Percentiles rank a stretch among this genome's conserved stretches.
Conservation (phyloP, 495 filamentous ascomycete species). For the Podospora comata region DNA sequence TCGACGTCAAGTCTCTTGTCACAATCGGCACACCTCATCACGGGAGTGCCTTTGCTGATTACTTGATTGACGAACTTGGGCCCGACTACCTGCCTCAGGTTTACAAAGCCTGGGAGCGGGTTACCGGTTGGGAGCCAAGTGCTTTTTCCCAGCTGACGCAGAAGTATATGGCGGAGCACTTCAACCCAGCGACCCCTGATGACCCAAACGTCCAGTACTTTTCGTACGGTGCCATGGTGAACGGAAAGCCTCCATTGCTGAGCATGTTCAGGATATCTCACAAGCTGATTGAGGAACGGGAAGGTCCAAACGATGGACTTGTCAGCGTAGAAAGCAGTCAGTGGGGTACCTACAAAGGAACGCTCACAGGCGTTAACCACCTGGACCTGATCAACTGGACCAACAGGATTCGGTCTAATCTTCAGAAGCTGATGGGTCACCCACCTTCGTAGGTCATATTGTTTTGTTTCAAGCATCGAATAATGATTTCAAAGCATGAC, state of each 20-base stretch:
- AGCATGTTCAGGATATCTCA: conserved; percentile 75
- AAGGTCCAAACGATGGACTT: conserved; percentile 89
- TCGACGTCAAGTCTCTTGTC: conserved; percentile 70
- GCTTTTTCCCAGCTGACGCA: conserved; percentile 84
- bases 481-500: too few relatives aligned
- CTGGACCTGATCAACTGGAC: conserved; percentile 96
- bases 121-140: conserved; percentile 68
- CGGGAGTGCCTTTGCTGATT: conserved; percentile 82
- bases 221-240: conserved; percentile 78
- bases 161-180: conserved; percentile 73
- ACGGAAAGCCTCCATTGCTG: conserved; percentile 55
- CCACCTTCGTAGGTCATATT: conserved; percentile 58
- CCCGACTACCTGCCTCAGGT: conserved; percentile 58
- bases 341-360: conserved; percentile 94
- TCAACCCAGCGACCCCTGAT: conserved; percentile 80
- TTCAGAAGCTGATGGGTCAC: conserved; percentile 64
- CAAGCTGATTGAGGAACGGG: conserved; percentile 60
- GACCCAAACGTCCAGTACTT: conserved; percentile 77
- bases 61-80: conserved; percentile 70
- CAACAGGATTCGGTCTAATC: conserved; percentile 71
- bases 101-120: conserved; percentile 61
- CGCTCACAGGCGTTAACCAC: conserved; percentile 82
- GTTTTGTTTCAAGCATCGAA: conserved; percentile 6
- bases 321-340: conserved; percentile 81
- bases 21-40: conserved; percentile 88